These are phyloP conservation scores for Soucietia sequanensis DNA, from an alignment of 805 yeast species.

Conservation along the genomic window DNA sequence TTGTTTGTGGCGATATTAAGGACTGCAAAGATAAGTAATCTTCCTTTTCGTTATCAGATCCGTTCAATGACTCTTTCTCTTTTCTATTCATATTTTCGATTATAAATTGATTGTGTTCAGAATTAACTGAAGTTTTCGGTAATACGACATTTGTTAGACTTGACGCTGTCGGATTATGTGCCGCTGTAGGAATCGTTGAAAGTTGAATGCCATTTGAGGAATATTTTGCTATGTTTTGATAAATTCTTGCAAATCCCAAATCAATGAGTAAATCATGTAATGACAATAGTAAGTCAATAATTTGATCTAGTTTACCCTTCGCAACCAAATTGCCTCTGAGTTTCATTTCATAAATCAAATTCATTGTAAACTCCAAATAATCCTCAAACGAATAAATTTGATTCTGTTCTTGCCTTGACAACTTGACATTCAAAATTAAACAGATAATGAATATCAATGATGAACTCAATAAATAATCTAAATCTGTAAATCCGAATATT, in stretches of 20 bases:
- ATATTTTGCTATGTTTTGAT: conserved; percentile 6
- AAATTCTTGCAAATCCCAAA: conserved; percentile 1
- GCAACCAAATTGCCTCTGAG: conserved; percentile 20
- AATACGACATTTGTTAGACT: no score
- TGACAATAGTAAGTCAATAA: conserved; percentile 8
- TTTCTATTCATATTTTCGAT: no score
- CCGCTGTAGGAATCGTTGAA: not conserved
- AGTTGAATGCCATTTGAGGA: not conserved
- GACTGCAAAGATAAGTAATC: conserved; percentile 1
- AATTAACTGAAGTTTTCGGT: no score
- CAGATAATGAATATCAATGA: conserved; percentile 21
- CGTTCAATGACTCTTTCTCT: no score
- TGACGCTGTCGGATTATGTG: not conserved
- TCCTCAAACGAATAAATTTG: conserved; percentile 12
- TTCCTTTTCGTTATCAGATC: not conserved
- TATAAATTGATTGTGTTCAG: no score
- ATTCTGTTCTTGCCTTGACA: conserved; percentile 3
- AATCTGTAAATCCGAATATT: conserved; percentile 25
- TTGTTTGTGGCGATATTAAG: not conserved
- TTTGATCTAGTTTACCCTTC: conserved; percentile 15
- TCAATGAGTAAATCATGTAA: conserved; percentile 3
- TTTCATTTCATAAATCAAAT: conserved; percentile 19
- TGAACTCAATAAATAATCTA: conserved; percentile 22
- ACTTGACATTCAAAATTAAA: conserved; percentile 13
- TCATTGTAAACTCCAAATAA: conserved; percentile 15